Base-by-base conservation (phyloP, 2,329 filamentous ascomycete species). In the Pseudogymnoascus sp. region DNA sequence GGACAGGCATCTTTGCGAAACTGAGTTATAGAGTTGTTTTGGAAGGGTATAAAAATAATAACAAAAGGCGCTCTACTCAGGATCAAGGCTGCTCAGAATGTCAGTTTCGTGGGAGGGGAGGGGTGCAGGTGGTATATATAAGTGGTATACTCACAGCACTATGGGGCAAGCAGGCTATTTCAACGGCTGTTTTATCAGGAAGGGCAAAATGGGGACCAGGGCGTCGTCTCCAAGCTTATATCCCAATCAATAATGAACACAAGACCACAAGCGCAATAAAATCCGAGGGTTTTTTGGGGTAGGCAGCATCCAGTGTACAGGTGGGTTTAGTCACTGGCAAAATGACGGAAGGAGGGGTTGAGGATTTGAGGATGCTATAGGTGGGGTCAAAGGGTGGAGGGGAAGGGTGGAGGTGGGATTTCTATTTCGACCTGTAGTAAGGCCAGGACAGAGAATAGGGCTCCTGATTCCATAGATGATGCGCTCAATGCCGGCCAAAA, bases 1-100 rank as follows among this genome's bases (percentile, higher is more conserved):
- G 70, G 14, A 69, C 64, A 60, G 72, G 64, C 72, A 75, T 76
- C 62, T 25, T 66, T 66, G 62, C 34, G 40, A 63, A 63, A 46
- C 31, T 63, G 62, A 59, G 34, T 25, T 25, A 23, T 40, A 11
- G 10, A 31, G 44, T 53, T 31, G n/a, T 34, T 56, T 56, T 34
- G n/a, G 28, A 18, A 4, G 6, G 50, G 12, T 5, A 21, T 56
- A 34, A 56, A 28, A 56, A 56, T 34, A 21, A 56, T 56, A 16
- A 28, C 4, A 46, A 14, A 46, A 25, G 42, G 5, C 21, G 42
- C 42, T 25, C 12, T 46, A 25, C 21, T 46, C 42, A n/a, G 42
- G 12, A 46, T 46, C 10, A 56, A 18, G n/a, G 7, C 50, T 34
- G 12, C 50, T 56, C 50, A 14, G 50, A 21, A 56, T 34, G 50